phyloP scores from a whole-genome alignment of 768 basidiomycete genomes.

The Termitomyces sp. region DNA sequence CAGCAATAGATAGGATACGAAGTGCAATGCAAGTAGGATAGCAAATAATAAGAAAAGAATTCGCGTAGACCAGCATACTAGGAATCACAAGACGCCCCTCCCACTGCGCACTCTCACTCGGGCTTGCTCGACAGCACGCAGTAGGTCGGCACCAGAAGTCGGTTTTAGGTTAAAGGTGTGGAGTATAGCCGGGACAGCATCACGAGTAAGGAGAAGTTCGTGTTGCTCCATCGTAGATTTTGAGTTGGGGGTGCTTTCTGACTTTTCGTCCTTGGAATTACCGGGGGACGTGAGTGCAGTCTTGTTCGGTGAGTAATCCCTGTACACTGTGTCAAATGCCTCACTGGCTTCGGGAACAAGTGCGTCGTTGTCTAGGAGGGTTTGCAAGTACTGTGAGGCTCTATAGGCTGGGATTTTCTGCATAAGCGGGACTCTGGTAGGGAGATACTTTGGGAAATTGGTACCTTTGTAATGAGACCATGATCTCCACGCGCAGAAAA shows the following conservation, averaged over 20 bases:
- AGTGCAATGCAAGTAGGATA: background rate
- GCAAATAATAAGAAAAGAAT: background rate
- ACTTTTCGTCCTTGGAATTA: background rate
- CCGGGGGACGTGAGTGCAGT: background rate
- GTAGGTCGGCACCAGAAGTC: conserved; percentile 45
- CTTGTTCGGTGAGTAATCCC: conserved; percentile 14
- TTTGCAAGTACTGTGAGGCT: conserved; percentile 64
- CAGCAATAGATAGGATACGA: background rate
- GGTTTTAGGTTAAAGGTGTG: conserved; percentile 41
- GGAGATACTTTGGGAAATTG: background rate
- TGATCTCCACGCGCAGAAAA: conserved; percentile 81
- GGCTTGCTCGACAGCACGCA: conserved; percentile 65
- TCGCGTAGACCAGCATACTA: background rate
- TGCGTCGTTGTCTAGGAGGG: conserved; percentile 50
- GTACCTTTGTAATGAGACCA: conserved; percentile 83
- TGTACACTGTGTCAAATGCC: conserved; percentile 58
- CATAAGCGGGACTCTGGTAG: background rate
- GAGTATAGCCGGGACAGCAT: conserved; percentile 52
- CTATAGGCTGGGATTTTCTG: conserved; percentile 52
- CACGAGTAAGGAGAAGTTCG: conserved; percentile 44
- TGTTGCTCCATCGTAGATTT: conserved; percentile 16
- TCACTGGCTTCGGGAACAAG: conserved; percentile 55
- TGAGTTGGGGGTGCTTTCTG: background rate
- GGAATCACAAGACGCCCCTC: conserved; percentile 5
- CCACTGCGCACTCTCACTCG: conserved; percentile 27